Evolutionary conservation across 345 rosid species (phyloP).

Genomic region (Brassica incana): DNA sequence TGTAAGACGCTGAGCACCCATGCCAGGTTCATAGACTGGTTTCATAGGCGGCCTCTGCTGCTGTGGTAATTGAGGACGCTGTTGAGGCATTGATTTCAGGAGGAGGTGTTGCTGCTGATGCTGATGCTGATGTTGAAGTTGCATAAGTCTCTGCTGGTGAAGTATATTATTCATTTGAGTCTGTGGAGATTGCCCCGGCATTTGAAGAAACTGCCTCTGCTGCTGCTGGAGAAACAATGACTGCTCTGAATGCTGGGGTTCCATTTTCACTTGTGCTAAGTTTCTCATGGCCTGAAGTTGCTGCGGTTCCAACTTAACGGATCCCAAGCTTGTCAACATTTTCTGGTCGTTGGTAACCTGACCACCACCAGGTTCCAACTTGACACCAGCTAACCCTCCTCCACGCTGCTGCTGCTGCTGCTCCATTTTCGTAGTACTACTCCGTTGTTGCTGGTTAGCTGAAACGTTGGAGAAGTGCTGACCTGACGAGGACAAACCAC

Average conservation of each 20-base stretch:
- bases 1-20: constrained; percentile 89
- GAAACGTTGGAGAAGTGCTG: constrained; percentile 66
- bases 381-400: constrained; percentile 59
- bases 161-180: constrained; percentile 73
- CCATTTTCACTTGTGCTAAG: constrained; percentile 70
- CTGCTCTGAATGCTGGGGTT: constrained; percentile 75
- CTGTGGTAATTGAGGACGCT: constrained; percentile 72
- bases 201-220: constrained; percentile 64
- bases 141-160: constrained; percentile 76
- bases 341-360: constrained; percentile 72
- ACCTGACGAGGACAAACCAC: constrained; percentile 57
- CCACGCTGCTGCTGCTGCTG: constrained; percentile 49
- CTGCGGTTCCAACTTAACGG: constrained; percentile 78
- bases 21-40: constrained; percentile 89
- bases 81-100: constrained; percentile 81
- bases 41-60: constrained; percentile 80
- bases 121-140: constrained; percentile 77
- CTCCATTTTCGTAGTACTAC: constrained; percentile 63
- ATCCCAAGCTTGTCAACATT: constrained; percentile 56
- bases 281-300: constrained; percentile 64
- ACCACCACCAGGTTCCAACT: constrained; percentile 60
- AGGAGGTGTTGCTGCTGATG: constrained; percentile 41
- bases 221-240: constrained; percentile 67
- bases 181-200: constrained; percentile 86
- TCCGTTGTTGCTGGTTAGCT: constrained; percentile 73